Percentiles rank a stretch among this genome's conserved stretches.
phyloP scores from a whole-genome alignment of 306 rosid species.

The Citrullus colocynthis region DNA sequence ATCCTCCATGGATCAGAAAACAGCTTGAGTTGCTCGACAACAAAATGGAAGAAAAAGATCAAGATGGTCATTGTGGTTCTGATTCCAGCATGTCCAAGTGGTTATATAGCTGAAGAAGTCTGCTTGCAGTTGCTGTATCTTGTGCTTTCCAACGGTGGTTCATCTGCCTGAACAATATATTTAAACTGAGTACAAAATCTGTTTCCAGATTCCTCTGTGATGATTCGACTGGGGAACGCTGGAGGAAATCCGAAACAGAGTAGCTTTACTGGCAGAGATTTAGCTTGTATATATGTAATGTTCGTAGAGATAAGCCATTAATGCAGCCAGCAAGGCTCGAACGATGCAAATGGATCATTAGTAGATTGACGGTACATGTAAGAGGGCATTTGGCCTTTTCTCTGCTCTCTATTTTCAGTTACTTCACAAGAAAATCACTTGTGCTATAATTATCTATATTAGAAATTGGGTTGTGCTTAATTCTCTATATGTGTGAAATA shows the following conservation, averaged over 20 bases:
- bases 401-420: background rate
- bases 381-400: background rate
- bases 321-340: background rate
- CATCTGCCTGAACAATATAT: background rate
- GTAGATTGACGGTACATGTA: background rate
- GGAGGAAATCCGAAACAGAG: background rate
- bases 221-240: no score
- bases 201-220: background rate
- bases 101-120: conserved; percentile 9
- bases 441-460: background rate
- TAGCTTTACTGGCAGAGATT: background rate
- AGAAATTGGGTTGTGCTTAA: background rate
- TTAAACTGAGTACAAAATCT: background rate
- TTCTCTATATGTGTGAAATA: background rate
- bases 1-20: conserved; percentile 78
- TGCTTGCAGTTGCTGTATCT: background rate
- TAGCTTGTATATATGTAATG: background rate
- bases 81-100: conserved; percentile 31
- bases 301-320: background rate
- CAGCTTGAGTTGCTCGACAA: conserved; percentile 41
- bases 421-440: background rate
- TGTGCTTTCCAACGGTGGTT: background rate
- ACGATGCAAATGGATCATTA: background rate
- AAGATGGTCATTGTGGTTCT: conserved; percentile 1
- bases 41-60: conserved; percentile 14